Conservation (phyloP, 805 yeast genomes). For the Saccharomycopsis sp. region DNA sequence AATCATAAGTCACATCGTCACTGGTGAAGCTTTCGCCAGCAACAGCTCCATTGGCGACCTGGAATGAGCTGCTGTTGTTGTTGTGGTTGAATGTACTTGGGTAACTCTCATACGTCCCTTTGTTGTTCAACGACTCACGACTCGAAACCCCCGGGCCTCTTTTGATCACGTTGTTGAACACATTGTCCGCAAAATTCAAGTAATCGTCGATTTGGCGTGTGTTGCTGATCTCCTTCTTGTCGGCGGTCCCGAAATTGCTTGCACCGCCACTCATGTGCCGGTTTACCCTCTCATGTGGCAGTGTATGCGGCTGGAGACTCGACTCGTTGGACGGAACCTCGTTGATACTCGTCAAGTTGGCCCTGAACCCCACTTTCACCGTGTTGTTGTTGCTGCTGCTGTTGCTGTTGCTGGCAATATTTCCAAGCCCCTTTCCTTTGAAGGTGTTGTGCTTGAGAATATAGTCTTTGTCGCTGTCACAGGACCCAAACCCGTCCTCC, state of each 20-base stretch:
- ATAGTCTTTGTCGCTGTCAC: background rate
- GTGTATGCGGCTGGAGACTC: background rate
- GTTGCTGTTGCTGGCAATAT: background rate
- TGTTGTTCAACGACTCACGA: background rate
- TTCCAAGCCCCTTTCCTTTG: background rate
- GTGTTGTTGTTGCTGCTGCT: background rate
- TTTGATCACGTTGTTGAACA: slow-evolving; percentile 14
- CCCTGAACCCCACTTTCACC: background rate
- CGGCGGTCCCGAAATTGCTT: background rate
- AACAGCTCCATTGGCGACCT: background rate
- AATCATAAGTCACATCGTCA: slow-evolving; percentile 3
- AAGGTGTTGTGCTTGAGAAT: background rate
- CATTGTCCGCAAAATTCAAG: slow-evolving; percentile 14
- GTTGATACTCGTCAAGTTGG: background rate
- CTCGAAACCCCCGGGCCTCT: slow-evolving; percentile 15
- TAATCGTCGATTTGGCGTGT: slow-evolving; percentile 9
- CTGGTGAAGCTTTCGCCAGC: slow-evolving; percentile 13
- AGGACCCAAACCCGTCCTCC: background rate
- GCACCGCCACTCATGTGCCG: background rate
- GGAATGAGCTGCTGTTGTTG: background rate
- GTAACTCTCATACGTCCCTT: background rate
- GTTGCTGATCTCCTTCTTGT: slow-evolving; percentile 1
- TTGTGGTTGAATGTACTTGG: background rate
- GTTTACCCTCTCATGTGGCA: too few species aligned
- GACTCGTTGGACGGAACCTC: background rate